Evolutionary conservation across 768 basidiomycete genomes (phyloP), one percentile per base, ranked within the genome.

Genomic region (Hericium coralloides): DNA sequence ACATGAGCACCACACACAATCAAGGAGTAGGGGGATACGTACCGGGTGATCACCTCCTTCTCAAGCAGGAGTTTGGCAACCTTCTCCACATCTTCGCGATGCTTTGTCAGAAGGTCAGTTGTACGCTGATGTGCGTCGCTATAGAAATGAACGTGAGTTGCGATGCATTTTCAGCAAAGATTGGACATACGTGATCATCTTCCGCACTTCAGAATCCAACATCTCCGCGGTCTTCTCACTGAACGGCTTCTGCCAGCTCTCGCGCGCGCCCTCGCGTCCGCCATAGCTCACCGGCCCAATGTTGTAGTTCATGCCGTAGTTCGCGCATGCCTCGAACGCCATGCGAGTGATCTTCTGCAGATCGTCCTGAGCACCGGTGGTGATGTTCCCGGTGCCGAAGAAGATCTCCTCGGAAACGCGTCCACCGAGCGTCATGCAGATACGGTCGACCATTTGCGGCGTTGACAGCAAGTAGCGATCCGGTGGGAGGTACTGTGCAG

Each of bases 361-460:
- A 68, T 99, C 97, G 65, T 99, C 97, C 73, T 98, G 94, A 3
- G 97, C 97, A 59, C 97, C 97, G 3, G 95, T 95, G 2, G 97
- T 99, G 69, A 99, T 95, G 64, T 92, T 91, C 66, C 87, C 87
- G 5, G 68, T 58, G 18, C 92, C 92, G 67, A 99, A 99, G 76
- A 98, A 97, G 58, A 99, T 95, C 71, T 99, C 97, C 72, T 99
- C 97, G 0, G 95, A 89, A 8, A 98, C 95, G 53, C 97, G 89
- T 12, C 97, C 97, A 57, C 97, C 97, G 22, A 99, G 80, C 0
- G 97, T 98, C 92, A 98, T 98, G 71, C 93, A 95, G 75, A 99
- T 98, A 55, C 93, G 82, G 69, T 99, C 95, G 26, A 81, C 68
- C 80, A 99, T 88, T 70, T 98, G 95, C 49, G 94, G 92, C 0